Evolutionary conservation across 106 monocot genomes (phyloP).

Genomic region (Dactylorhiza incarnata): DNA sequence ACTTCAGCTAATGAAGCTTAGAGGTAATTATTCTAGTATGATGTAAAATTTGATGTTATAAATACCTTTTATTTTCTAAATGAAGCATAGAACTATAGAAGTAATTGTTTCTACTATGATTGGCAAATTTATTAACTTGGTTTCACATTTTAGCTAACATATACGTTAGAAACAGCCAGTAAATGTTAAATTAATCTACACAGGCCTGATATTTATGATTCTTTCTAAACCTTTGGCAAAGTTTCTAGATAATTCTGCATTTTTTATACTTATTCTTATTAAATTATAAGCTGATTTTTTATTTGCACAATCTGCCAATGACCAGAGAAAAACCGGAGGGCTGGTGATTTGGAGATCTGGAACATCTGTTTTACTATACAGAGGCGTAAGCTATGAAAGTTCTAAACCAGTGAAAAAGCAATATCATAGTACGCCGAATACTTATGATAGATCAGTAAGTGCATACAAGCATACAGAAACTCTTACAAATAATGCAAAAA

Average conservation of each 20-base stretch:
- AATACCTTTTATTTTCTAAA: too few relatives aligned
- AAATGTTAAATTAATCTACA: neutral
- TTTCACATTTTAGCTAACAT: too few relatives aligned
- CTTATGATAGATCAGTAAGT: conserved; percentile 11
- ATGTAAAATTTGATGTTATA: too few relatives aligned
- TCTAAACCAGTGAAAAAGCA: conserved; percentile 30
- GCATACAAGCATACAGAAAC: neutral
- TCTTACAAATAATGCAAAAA: neutral
- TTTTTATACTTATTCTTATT: neutral
- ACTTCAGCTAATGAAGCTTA: too few relatives aligned
- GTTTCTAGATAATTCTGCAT: neutral
- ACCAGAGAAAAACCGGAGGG: conserved; percentile 96
- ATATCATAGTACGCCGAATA: conserved; percentile 13
- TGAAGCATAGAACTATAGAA: too few relatives aligned
- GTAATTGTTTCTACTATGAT: too few relatives aligned
- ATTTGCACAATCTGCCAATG: conserved; percentile 4
- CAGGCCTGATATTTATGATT: neutral
- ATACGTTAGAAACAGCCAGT: neutral
- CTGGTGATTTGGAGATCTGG: conserved; percentile 98
- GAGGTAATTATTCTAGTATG: too few relatives aligned
- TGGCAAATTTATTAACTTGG: too few relatives aligned
- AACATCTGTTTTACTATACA: conserved; percentile 78
- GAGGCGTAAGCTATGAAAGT: conserved; percentile 67
- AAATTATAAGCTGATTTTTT: conserved; percentile 6
- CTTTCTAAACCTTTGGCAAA: neutral